A percentile compares a stretch with the other conserved stretches of the same genome.
These are phyloP conservation scores for Xylaria sp. DNA, from an alignment of 2,329 filamentous ascomycete species.

Conservation along the genomic window DNA sequence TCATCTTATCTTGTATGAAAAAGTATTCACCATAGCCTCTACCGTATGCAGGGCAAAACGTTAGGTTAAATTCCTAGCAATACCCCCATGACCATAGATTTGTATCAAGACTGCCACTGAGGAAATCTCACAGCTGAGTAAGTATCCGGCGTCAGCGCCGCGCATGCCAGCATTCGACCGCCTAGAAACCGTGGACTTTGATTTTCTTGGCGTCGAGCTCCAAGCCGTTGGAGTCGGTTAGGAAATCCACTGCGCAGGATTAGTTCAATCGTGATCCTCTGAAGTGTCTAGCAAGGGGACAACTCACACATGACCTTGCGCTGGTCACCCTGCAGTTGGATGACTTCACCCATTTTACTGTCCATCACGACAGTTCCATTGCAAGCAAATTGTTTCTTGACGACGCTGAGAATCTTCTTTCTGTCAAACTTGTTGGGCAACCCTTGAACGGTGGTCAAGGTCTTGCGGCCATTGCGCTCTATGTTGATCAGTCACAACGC, in stretches of 20 bases:
- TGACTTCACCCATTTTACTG: slow-evolving; percentile 98
- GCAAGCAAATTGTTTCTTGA: slow-evolving; percentile 72
- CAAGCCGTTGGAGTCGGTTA: slow-evolving; percentile 92
- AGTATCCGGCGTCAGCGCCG: slow-evolving; percentile 1
- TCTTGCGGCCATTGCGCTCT: slow-evolving; percentile 99
- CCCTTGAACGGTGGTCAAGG: slow-evolving; percentile 98
- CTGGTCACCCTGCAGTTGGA: slow-evolving; percentile 99
- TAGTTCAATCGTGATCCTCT: slow-evolving; percentile 7
- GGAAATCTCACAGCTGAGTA: neutral
- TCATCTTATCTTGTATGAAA: slow-evolving; percentile 14
- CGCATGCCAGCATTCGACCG: slow-evolving; percentile 21
- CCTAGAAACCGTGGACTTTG: slow-evolving; percentile 79
- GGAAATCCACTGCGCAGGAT: slow-evolving; percentile 75
- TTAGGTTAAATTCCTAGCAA: neutral
- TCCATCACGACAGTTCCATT: slow-evolving; percentile 99
- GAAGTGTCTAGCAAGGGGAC: slow-evolving; percentile 4
- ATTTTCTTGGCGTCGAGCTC: slow-evolving; percentile 96
- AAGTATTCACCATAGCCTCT: slow-evolving; percentile 8
- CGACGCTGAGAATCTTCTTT: slow-evolving; percentile 91
- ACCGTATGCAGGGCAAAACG: neutral
- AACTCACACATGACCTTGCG: slow-evolving; percentile 84
- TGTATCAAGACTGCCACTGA: slow-evolving; percentile 5
- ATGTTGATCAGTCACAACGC: slow-evolving; percentile 36
- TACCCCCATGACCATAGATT: slow-evolving; percentile 5
- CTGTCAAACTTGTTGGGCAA: slow-evolving; percentile 98